Conservation (phyloP, 1,284 basidiomycete species). For the Pseudozyma hubeiensis region DNA sequence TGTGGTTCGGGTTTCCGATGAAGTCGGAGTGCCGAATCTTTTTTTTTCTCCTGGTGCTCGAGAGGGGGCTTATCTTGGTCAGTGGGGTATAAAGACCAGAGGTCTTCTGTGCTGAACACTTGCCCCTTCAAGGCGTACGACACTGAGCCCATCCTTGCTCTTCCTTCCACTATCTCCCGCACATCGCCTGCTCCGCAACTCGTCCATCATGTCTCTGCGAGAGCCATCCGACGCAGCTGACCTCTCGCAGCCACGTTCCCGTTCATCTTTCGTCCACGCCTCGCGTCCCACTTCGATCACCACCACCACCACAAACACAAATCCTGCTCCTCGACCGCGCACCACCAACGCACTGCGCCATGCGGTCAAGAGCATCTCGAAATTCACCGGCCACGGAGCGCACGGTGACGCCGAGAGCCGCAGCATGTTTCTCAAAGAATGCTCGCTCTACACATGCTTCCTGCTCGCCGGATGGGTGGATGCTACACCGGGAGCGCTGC, state of each 20-base stretch:
- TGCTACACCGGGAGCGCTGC: conserved; percentile 44
- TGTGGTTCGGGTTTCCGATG: no score
- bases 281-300: conserved; percentile 3
- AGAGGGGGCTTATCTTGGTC: no score
- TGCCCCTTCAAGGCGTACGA: no score
- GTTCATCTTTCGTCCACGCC: conserved; percentile 6
- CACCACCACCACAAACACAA: background rate
- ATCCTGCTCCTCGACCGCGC: conserved; percentile 15
- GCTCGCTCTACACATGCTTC: conserved; percentile 40
- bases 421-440: conserved; percentile 42
- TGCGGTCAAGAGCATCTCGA: conserved; percentile 27
- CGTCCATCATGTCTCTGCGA: conserved; percentile 20
- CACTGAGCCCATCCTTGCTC: background rate
- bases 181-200: background rate
- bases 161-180: background rate
- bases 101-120: no score
- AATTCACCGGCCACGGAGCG: conserved; percentile 1
- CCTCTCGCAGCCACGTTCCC: conserved; percentile 3
- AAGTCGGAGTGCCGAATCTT: no score
- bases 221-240: conserved; percentile 2
- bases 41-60: no score
- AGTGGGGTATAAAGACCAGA: no score
- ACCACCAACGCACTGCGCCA: conserved; percentile 10
- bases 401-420: conserved; percentile 8
- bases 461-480: conserved; percentile 51